These are phyloP conservation scores for Suillus alpinus DNA, from an alignment of 768 basidiomycete species.

Conservation along the genomic window DNA sequence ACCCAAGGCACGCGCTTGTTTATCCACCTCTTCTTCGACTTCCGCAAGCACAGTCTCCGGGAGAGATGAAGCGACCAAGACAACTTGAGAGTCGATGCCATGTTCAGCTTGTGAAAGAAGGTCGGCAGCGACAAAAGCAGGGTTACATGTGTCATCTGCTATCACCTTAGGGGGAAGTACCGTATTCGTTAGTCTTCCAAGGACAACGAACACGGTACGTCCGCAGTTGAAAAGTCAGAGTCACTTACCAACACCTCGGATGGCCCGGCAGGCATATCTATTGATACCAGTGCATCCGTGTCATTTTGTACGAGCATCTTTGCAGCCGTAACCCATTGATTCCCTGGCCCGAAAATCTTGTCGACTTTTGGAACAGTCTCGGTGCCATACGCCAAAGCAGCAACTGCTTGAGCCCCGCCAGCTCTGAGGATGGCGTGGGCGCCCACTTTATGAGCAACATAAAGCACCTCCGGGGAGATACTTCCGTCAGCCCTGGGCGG, in stretches of 20 bases:
- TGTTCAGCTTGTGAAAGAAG: slow-evolving; percentile 98
- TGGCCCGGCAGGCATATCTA: slow-evolving; percentile 99
- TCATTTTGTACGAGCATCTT: slow-evolving; percentile 99
- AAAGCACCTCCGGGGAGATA: slow-evolving; percentile 96
- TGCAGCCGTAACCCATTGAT: slow-evolving; percentile 99
- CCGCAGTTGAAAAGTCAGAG: background rate
- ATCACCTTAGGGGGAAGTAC: slow-evolving; percentile 64
- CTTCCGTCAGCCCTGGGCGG: slow-evolving; percentile 93
- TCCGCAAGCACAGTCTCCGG: slow-evolving; percentile 56
- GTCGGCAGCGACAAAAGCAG: slow-evolving; percentile 94
- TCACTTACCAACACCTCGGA: slow-evolving; percentile 85
- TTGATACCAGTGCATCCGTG: slow-evolving; percentile 91
- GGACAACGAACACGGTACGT: slow-evolving; percentile 37
- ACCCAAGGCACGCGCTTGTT: slow-evolving; percentile 81
- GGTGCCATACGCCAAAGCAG: slow-evolving; percentile 96
- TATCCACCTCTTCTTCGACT: slow-evolving; percentile 83
- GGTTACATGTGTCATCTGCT: slow-evolving; percentile 82
- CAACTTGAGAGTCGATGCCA: slow-evolving; percentile 97
- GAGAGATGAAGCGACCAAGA: slow-evolving; percentile 80
- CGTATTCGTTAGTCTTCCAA: slow-evolving; percentile 33
- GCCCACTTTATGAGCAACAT: slow-evolving; percentile 89
- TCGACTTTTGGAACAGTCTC: slow-evolving; percentile 95
- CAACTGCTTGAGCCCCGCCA: slow-evolving; percentile 94
- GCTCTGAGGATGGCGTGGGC: slow-evolving; percentile 90
- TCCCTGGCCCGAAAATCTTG: slow-evolving; percentile 98